phyloP scores from a whole-genome alignment of 73 alveolate genomes.

The Paramecium biaurelia region DNA sequence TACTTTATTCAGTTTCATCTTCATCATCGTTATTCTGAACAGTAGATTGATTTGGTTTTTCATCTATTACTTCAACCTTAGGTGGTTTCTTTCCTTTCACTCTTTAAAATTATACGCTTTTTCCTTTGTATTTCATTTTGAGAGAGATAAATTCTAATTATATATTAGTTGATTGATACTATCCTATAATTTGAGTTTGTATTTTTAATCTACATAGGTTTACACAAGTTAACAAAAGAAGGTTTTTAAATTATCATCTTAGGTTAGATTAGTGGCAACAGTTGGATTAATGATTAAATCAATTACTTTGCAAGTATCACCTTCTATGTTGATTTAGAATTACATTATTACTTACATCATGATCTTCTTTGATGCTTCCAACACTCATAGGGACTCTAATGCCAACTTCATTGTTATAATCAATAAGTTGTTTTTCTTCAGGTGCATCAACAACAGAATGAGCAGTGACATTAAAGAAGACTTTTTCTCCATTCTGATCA shows the following conservation, averaged over 20 bases:
- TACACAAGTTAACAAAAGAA: conserved; percentile 51
- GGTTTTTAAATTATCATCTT: conserved; percentile 50
- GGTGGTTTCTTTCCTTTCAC: conserved; percentile 73
- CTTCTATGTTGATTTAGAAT: conserved; percentile 32
- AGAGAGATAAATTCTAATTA: conserved; percentile 47
- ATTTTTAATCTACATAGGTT: conserved; percentile 55
- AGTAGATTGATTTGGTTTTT: conserved; percentile 50
- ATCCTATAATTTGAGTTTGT: conserved; percentile 52
- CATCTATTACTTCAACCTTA: conserved; percentile 59
- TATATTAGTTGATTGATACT: background rate
- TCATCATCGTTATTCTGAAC: conserved; percentile 29
- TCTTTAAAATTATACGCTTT: conserved; percentile 61
- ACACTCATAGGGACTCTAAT: conserved; percentile 71
- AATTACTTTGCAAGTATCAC: conserved; percentile 64
- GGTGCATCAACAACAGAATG: conserved; percentile 68
- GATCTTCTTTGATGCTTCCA: conserved; percentile 65
- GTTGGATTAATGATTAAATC: conserved; percentile 66
- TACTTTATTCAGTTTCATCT: conserved; percentile 57
- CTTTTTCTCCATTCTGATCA: conserved; percentile 65
- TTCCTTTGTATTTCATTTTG: conserved; percentile 67
- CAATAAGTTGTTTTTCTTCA: conserved; percentile 60
- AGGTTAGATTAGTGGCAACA: conserved; percentile 53
- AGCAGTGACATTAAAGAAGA: conserved; percentile 58
- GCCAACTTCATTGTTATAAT: conserved; percentile 60
- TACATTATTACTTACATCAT: conserved; percentile 60